These are phyloP conservation scores for Athelia sp. DNA, from an alignment of 1,284 basidiomycete species.

Conservation along the genomic window DNA sequence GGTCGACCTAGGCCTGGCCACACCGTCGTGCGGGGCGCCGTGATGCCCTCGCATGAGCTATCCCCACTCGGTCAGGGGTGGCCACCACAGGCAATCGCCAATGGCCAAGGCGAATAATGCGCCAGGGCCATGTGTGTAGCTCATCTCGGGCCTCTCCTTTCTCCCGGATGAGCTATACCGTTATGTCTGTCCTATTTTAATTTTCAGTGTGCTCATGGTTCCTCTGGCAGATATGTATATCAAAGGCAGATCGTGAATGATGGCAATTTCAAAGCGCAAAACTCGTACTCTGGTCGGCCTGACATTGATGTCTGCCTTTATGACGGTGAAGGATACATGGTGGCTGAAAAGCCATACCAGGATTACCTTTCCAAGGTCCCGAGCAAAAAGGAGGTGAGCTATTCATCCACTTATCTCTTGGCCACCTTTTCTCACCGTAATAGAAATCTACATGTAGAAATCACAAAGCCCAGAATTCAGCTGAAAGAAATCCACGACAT, in stretches of 20 bases:
- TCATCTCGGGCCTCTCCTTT: too few species aligned
- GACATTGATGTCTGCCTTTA: slow-evolving; percentile 8
- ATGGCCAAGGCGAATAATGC: too few species aligned
- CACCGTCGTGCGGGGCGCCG: too few species aligned
- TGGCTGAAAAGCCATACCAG: slow-evolving; percentile 6
- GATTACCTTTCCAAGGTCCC: slow-evolving; percentile 3
- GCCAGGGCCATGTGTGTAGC: too few species aligned
- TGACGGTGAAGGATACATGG: slow-evolving; percentile 10
- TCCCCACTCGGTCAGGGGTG: too few species aligned
- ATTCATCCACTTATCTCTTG: neutral
- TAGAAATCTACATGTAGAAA: slow-evolving; percentile 13
- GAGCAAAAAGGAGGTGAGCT: slow-evolving; percentile 3
- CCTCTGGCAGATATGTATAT: neutral
- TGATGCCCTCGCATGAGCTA: too few species aligned
- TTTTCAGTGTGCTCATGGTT: too few species aligned
- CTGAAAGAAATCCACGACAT: slow-evolving; percentile 1
- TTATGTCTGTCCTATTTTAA: too few species aligned
- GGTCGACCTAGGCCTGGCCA: too few species aligned
- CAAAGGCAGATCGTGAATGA: slow-evolving; percentile 5
- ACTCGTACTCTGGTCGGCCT: neutral
- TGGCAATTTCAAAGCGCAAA: slow-evolving; percentile 12
- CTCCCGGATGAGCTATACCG: too few species aligned
- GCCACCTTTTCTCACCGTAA: neutral
- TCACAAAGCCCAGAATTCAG: slow-evolving; percentile 8
- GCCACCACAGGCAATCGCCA: too few species aligned